Conservation (phyloP, 495 filamentous ascomycete species). For the Copromyces sp. region DNA sequence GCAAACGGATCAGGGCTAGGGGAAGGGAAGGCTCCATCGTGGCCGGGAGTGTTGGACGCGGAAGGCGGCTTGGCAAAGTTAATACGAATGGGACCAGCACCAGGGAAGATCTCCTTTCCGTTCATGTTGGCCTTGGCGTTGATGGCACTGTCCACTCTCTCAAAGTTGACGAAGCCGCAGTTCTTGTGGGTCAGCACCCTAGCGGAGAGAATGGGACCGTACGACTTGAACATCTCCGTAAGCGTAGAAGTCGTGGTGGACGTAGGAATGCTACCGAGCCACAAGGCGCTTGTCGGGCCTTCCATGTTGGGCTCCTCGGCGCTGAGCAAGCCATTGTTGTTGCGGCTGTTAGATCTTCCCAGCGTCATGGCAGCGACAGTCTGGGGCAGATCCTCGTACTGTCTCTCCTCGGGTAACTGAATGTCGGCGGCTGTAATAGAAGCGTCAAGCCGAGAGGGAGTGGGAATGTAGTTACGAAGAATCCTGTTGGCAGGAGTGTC, state of each 20-base stretch:
- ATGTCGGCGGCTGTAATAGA: constrained; percentile 77
- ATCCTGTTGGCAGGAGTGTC: constrained; percentile 70
- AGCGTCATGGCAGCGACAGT: constrained; percentile 74
- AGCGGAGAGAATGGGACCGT: constrained; percentile 84
- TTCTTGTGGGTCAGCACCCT: constrained; percentile 97
- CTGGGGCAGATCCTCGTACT: constrained; percentile 58
- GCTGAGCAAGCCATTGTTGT: constrained; percentile 45
- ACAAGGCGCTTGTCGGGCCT: constrained; percentile 83
- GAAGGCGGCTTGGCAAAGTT: constrained; percentile 96
- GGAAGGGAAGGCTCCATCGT: constrained; percentile 74
- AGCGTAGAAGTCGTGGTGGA: constrained; percentile 91
- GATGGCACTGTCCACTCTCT: constrained; percentile 79
- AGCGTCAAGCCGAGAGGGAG: constrained; percentile 73
- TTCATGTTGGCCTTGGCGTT: constrained; percentile 79
- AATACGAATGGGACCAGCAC: constrained; percentile 87
- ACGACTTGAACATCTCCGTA: constrained; percentile 82
- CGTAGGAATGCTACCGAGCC: constrained; percentile 96
- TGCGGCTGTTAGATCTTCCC: constrained; percentile 48
- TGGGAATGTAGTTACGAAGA: constrained; percentile 67
- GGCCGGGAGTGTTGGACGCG: constrained; percentile 71
- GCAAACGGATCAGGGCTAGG: constrained; percentile 82
- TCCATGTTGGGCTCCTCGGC: constrained; percentile 73
- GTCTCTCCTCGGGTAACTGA: constrained; percentile 56
- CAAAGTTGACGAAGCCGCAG: constrained; percentile 97
- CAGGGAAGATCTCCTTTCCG: constrained; percentile 96